phyloP scores from a whole-genome alignment of 768 basidiomycete species.

The Russula ochroleuca region DNA sequence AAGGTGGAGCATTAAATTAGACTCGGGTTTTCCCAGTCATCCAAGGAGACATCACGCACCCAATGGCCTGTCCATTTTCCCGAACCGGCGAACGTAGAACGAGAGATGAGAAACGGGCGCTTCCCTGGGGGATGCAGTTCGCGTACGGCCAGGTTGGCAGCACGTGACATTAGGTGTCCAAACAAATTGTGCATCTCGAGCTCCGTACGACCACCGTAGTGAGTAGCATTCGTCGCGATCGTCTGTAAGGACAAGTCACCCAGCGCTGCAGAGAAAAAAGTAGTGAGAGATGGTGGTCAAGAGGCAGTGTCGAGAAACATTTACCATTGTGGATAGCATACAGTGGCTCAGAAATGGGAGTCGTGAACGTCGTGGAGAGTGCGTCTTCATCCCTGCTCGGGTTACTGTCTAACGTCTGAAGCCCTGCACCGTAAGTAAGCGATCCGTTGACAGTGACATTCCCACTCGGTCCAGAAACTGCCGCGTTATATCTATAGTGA shows the following conservation, averaged over 20 bases:
- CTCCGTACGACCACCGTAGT: constrained; percentile 56
- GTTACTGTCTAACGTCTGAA: constrained; percentile 17
- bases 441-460: constrained; percentile 70
- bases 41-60: constrained; percentile 37
- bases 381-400: background rate
- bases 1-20: background rate
- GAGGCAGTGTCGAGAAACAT: constrained; percentile 15
- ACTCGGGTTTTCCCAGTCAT: background rate
- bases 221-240: constrained; percentile 68
- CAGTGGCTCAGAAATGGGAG: constrained; percentile 54
- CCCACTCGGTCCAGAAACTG: constrained; percentile 61
- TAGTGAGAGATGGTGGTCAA: background rate
- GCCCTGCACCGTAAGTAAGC: constrained; percentile 44
- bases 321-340: constrained; percentile 71
- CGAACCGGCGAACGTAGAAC: constrained; percentile 63
- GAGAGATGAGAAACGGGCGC: constrained; percentile 67
- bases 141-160: constrained; percentile 57
- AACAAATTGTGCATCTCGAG: constrained; percentile 68
- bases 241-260: constrained; percentile 53
- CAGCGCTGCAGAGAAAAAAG: constrained; percentile 36
- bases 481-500: constrained; percentile 51
- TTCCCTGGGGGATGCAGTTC: constrained; percentile 51
- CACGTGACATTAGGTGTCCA: constrained; percentile 66
- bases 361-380: constrained; percentile 40
- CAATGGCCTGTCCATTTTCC: constrained; percentile 73